phyloP scores from a whole-genome alignment of 164 flowering plant genomes.

The Kingdonia uniflora region DNA sequence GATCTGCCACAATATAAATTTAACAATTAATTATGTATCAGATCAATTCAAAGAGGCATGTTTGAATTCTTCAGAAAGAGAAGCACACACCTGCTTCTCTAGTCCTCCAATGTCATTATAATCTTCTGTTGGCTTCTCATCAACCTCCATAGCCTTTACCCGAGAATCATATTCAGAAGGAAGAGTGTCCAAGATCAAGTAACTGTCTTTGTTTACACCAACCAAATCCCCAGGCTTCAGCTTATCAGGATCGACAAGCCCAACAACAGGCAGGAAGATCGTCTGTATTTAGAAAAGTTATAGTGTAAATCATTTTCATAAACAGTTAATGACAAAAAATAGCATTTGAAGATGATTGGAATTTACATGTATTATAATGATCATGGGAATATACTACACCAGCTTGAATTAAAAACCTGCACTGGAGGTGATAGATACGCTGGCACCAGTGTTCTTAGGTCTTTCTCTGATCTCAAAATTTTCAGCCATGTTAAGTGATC shows the following conservation, averaged over 20 bases:
- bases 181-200: constrained; percentile 83
- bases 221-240: constrained; percentile 94
- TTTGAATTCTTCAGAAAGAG: not conserved
- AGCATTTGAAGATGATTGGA: no score
- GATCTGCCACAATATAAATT: constrained; percentile 34
- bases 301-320: no score
- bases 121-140: constrained; percentile 98
- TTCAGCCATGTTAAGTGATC: no score
- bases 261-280: constrained; percentile 89
- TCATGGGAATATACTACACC: no score
- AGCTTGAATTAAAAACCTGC: no score
- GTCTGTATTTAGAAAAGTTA: constrained; percentile 36
- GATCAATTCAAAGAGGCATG: not conserved
- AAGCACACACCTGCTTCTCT: constrained; percentile 67
- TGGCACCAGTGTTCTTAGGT: no score
- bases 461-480: no score
- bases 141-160: constrained; percentile 99
- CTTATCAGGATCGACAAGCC: constrained; percentile 90
- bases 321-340: no score
- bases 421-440: no score
- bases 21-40: not conserved
- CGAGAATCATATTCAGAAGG: constrained; percentile 97
- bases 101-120: constrained; percentile 94
- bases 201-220: constrained; percentile 96
- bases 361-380: no score